These are phyloP conservation scores for Tolypocladium album DNA, from an alignment of 2,329 filamentous ascomycete genomes.

Conservation along the genomic window DNA sequence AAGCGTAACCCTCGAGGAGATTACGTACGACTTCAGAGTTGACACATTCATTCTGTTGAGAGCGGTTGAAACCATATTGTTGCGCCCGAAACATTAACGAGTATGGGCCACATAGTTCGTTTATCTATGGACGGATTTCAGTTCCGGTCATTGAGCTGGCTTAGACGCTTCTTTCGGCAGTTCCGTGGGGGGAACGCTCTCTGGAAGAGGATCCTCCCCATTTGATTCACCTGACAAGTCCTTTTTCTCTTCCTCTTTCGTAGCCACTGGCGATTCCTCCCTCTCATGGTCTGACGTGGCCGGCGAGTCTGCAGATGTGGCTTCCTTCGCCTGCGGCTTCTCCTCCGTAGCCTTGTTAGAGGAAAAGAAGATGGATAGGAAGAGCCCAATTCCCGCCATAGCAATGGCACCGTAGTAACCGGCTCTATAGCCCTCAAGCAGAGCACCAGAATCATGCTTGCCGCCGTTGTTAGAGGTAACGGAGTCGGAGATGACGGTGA, in stretches of 20 bases:
- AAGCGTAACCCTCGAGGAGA: not conserved
- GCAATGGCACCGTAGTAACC: slow-evolving; percentile 5
- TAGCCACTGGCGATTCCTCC: not conserved
- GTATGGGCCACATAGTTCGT: not conserved
- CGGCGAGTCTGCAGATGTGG: slow-evolving; percentile 1
- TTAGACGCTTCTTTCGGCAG: not conserved
- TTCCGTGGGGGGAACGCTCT: not conserved
- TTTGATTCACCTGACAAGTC: not conserved
- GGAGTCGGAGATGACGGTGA: slow-evolving; percentile 8
- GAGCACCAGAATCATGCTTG: not conserved
- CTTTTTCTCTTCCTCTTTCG: not conserved
- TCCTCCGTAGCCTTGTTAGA: slow-evolving; percentile 4
- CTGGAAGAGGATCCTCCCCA: not conserved
- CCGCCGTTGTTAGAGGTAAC: slow-evolving; percentile 7
- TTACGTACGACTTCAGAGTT: too few species aligned
- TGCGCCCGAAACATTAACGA: not conserved
- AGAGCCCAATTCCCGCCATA: slow-evolving; percentile 2
- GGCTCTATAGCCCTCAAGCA: slow-evolving; percentile 2
- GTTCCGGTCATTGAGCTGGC: not conserved
- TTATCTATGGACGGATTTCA: not conserved
- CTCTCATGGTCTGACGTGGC: not conserved
- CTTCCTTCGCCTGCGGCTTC: not conserved
- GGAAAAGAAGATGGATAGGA: not conserved
- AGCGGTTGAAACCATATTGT: not conserved
- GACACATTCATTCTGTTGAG: not conserved